Percentiles rank a stretch among this genome's conserved stretches.
phyloP scores from a whole-genome alignment of 2,329 filamentous ascomycete genomes.

The Alternaria sp. region DNA sequence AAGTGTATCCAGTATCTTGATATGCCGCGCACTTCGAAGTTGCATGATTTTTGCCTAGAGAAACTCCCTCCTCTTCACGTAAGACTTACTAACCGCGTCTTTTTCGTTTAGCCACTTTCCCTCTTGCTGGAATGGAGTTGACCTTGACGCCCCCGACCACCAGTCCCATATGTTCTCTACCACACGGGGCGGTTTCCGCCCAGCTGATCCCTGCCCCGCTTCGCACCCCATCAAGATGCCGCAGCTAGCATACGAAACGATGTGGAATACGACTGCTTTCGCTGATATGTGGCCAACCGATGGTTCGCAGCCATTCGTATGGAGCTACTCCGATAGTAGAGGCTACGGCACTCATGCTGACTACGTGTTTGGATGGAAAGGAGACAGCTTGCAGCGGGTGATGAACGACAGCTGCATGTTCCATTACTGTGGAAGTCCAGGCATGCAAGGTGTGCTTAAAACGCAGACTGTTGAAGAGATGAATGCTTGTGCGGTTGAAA shows the following conservation, averaged over 20 bases:
- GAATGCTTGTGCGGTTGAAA: slow-evolving; percentile 30
- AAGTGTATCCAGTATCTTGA: neutral
- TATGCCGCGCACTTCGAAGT: slow-evolving; percentile 11
- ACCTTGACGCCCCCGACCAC: slow-evolving; percentile 54
- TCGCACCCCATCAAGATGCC: slow-evolving; percentile 39
- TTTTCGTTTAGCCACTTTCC: slow-evolving; percentile 31
- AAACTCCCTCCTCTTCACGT: neutral
- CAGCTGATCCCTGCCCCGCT: slow-evolving; percentile 32
- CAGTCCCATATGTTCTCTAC: slow-evolving; percentile 42
- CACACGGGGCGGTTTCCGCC: slow-evolving; percentile 29
- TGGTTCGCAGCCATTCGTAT: slow-evolving; percentile 15
- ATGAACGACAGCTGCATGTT: slow-evolving; percentile 40
- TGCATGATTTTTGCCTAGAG: neutral
- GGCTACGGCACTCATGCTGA: slow-evolving; percentile 38
- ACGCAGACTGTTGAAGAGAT: slow-evolving; percentile 29
- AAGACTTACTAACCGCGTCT: neutral
- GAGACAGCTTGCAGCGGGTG: slow-evolving; percentile 36
- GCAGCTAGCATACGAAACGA: slow-evolving; percentile 40
- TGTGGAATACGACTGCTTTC: slow-evolving; percentile 45
- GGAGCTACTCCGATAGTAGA: slow-evolving; percentile 26
- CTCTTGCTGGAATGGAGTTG: slow-evolving; percentile 69
- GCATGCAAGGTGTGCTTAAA: slow-evolving; percentile 27
- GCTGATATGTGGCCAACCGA: slow-evolving; percentile 39
- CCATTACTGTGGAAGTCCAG: slow-evolving; percentile 28
- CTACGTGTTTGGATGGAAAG: slow-evolving; percentile 43